A percentile compares a stretch with the other conserved stretches of the same genome.
Conservation (phyloP, 129 eudicot species). For the Cynara cardunculus region DNA sequence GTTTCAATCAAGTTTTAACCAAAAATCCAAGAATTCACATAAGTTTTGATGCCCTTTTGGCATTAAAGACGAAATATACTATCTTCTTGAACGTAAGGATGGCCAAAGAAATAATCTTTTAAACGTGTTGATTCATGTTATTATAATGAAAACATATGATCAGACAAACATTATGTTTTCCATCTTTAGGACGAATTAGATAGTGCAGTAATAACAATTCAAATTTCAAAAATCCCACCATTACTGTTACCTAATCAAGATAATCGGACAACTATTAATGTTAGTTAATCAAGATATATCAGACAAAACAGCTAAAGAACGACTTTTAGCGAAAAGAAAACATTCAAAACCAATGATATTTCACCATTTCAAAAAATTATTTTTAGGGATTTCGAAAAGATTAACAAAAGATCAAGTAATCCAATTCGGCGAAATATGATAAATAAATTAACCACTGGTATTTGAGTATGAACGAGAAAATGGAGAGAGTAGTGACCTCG, state of each 20-base stretch:
- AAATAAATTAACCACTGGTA: not conserved
- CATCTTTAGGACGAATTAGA: not conserved
- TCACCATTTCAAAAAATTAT: not conserved
- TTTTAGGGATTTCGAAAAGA: constrained; percentile 11
- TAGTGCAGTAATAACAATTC: not conserved
- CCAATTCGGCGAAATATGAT: not conserved
- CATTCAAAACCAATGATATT: not conserved
- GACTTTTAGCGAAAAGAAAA: not conserved
- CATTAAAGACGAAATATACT: not conserved
- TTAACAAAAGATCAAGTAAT: not conserved
- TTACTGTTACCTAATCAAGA: not conserved
- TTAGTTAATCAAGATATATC: not conserved
- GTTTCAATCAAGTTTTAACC: not conserved
- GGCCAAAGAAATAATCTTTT: not conserved
- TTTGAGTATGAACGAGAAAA: not conserved
- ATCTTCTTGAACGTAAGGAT: not conserved
- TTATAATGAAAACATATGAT: not conserved
- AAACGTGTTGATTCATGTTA: not conserved
- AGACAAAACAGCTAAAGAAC: not conserved
- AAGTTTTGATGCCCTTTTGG: not conserved
- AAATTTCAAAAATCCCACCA: not conserved
- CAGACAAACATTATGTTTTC: not conserved
- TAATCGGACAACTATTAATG: not conserved
- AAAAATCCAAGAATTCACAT: not conserved
- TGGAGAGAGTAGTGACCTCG: constrained; percentile 45